These are phyloP conservation scores for Trichoderma cornu-damae DNA, from an alignment of 2,329 filamentous ascomycete species.

Conservation along the genomic window DNA sequence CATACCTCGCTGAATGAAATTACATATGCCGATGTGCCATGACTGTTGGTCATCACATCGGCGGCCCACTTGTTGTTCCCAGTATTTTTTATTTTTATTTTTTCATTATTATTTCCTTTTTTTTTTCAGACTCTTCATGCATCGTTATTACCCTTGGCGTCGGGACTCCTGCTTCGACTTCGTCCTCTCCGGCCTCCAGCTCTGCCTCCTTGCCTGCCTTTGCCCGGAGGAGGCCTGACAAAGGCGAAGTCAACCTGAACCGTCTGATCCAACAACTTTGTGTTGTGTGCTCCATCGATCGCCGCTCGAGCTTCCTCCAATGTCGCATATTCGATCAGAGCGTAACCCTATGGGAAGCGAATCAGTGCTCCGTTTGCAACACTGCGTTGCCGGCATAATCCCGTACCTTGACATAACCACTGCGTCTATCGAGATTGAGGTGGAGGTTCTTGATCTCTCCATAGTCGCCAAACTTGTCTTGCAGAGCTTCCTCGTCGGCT, in stretches of 20 bases:
- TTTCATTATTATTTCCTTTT: background rate
- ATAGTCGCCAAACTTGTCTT: slow-evolving; percentile 76
- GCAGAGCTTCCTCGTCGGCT: slow-evolving; percentile 75
- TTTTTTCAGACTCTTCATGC: slow-evolving; percentile 20
- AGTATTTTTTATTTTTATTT: too few species aligned
- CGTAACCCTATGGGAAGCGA: slow-evolving; percentile 61
- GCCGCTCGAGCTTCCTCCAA: slow-evolving; percentile 74
- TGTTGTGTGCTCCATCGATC: slow-evolving; percentile 71
- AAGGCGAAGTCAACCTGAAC: slow-evolving; percentile 80
- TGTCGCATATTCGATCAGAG: slow-evolving; percentile 77
- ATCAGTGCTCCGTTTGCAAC: background rate
- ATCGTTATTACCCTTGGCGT: slow-evolving; percentile 34
- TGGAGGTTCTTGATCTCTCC: slow-evolving; percentile 86
- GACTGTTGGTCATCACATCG: slow-evolving; percentile 15
- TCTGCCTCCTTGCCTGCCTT: slow-evolving; percentile 35
- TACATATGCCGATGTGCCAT: slow-evolving; percentile 17
- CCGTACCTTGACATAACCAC: slow-evolving; percentile 76
- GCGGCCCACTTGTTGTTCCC: slow-evolving; percentile 1
- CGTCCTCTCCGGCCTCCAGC: slow-evolving; percentile 41
- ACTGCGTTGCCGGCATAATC: background rate
- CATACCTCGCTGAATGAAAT: slow-evolving; percentile 16
- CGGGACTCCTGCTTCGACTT: slow-evolving; percentile 48
- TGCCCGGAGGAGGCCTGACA: slow-evolving; percentile 65
- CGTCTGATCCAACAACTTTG: slow-evolving; percentile 76
- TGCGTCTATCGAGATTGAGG: slow-evolving; percentile 74